Evolutionary conservation across 176 grass and related monocot species (phyloP).

Genomic region (Pontederia crassipes): DNA sequence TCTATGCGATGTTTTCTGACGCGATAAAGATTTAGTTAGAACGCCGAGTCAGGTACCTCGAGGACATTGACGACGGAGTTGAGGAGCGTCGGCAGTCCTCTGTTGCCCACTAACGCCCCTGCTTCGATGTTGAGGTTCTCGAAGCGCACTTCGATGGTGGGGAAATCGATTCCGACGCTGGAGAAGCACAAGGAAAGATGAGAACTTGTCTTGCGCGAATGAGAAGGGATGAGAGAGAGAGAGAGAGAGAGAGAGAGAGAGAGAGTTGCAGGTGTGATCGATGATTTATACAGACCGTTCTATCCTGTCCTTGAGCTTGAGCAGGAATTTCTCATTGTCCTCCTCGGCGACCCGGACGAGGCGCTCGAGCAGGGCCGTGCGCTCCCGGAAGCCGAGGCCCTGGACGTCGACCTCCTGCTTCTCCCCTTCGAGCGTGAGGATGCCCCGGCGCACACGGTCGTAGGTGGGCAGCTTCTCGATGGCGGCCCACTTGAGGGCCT

Average conservation of each 20-base stretch:
- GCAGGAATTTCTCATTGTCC: slow-evolving; percentile 22
- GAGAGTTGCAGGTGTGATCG: background rate
- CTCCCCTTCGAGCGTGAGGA: slow-evolving; percentile 5
- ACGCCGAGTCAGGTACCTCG: slow-evolving; percentile 28
- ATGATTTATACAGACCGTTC: slow-evolving; percentile 12
- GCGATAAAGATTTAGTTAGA: too few relatives aligned
- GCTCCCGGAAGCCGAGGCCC: background rate
- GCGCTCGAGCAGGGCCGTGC: slow-evolving; percentile 13
- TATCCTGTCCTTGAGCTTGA: slow-evolving; percentile 19
- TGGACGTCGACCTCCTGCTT: slow-evolving; percentile 11
- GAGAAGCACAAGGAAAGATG: background rate
- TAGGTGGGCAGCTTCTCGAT: slow-evolving; percentile 24
- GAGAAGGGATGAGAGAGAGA: background rate
- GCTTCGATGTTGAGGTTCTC: slow-evolving; percentile 44
- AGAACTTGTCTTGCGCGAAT: too few relatives aligned
- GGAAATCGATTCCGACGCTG: slow-evolving; percentile 61
- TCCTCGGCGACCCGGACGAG: slow-evolving; percentile 10
- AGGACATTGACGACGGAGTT: slow-evolving; percentile 60
- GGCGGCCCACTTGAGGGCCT: slow-evolving; percentile 19
- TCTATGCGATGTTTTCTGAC: too few relatives aligned
- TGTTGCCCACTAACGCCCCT: slow-evolving; percentile 44
- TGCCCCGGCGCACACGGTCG: slow-evolving; percentile 3
- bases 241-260: background rate
- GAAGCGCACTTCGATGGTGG: slow-evolving; percentile 74
- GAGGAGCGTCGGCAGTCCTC: slow-evolving; percentile 51